Evolutionary conservation across 169 alveolate genomes (phyloP).

Genomic region (Plasmodium billcollinsi): DNA sequence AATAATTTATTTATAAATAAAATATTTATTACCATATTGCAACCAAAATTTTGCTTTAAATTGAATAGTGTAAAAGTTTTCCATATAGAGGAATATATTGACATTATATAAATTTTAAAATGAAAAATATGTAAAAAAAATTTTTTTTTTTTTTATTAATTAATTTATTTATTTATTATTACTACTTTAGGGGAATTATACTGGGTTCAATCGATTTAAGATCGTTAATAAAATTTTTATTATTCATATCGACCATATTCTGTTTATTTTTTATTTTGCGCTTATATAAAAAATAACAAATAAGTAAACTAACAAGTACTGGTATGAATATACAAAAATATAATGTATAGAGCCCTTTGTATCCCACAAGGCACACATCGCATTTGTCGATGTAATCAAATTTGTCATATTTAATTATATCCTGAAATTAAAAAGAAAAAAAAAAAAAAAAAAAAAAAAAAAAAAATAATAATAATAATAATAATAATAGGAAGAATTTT

Average conservation of each 20-base stretch:
- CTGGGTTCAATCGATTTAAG: constrained; percentile 29
- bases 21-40: too few species aligned
- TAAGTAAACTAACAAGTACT: constrained; percentile 36
- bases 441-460: neutral
- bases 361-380: constrained; percentile 59
- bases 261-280: constrained; percentile 8
- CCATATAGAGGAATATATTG: neutral
- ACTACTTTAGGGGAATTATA: constrained; percentile 18
- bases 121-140: neutral
- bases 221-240: neutral
- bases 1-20: too few species aligned
- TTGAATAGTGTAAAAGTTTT: too few species aligned
- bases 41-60: too few species aligned
- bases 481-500: too few species aligned
- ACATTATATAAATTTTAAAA: neutral
- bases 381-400: constrained; percentile 37
- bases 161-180: too few species aligned
- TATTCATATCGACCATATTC: constrained; percentile 7
- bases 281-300: constrained; percentile 38
- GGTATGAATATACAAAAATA: constrained; percentile 64
- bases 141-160: neutral
- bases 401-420: constrained; percentile 30
- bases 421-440: constrained; percentile 14
- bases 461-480: neutral
- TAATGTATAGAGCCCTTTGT: constrained; percentile 55